Base-by-base conservation (phyloP, 2,329 filamentous ascomycete genomes). In the Colletotrichum theobromicola region DNA sequence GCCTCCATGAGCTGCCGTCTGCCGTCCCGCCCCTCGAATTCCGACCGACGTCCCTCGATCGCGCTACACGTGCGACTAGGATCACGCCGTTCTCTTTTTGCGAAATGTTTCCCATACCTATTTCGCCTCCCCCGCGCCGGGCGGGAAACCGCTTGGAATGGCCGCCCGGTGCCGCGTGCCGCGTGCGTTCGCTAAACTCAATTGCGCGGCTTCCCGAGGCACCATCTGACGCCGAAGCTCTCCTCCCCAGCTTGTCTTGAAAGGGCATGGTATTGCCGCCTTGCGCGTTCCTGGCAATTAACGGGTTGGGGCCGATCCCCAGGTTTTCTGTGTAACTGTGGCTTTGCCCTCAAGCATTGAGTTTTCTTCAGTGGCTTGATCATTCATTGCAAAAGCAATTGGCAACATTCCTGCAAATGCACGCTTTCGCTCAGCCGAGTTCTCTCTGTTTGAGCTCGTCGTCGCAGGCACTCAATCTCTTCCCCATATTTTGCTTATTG, bases 101-200 rank as follows among this genome's bases (percentile, higher is more conserved):
- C 6, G n/a, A 13, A 50, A 50, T 50, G n/a, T 50, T 7, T 21
- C 1, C n/a, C n/a, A 1, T 1, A 18, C 37, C 18, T 21, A 46
- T 3, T 60, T 24, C 57, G 57, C 57, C 30, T 34, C 30, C 13
- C 55, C 57, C 57, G 57, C 57, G 57, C 28, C n/a, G 28, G 28
- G 42, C 42, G 42, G 42, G 10, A 60, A 60, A 2, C 57, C 10
- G 5, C 16, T 42, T n/a, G 42, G 26, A 24, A 55, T 53, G 13
- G 63, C 10, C 61, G 28, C 50, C 15, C 24, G 28, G 64, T 9
- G 32, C 35, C 65, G 53, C 34, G 42, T 50, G 42, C 42, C 42
- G 42, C 42, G 42, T 50, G 65, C 21, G 35, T 15, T 67, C 34
- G 34, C 65, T 30, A 60, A 67, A 60, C 53, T 60, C 65, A 46